Base-by-base conservation (phyloP, 345 rosid genomes). In the Balakata baccata region DNA sequence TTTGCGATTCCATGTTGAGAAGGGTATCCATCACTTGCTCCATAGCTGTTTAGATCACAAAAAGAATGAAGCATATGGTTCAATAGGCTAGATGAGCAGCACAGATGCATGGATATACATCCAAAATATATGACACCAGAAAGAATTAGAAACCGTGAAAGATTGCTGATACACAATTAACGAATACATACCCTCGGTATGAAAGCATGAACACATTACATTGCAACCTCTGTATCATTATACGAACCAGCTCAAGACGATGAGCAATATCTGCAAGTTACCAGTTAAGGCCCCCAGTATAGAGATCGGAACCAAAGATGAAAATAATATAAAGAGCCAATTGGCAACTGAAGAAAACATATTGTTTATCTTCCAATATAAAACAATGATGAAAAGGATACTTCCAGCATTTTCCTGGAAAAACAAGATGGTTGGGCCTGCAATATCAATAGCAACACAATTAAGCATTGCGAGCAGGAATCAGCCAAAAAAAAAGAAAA, bases 371-470 rank as follows among this genome's bases (percentile, higher is more conserved):
- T 17, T 10, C 46, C 34, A 29, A 37, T 34, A 20, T 5, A 70
- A n/a, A 47, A 11, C 0, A 16, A 37, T 54, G 9, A 34, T n/a
- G 64, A 29, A 11, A 80, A 95, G 93, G 98, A 95, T 95, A 93
- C 99, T 95, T 82, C 99, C 99, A 5, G 99, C 99, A 85, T 95
- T 95, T 84, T 95, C 99, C 84, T 95, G 98, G 84, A 94, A 95
- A 84, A 92, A 95, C 75, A 95, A 77, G 81, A 95, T 82, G 25
- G 99, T 95, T 63, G 99, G 99, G 81, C 99, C 99, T 95, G 98
- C 81, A 92, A 64, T 29, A 76, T n/a, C 54, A 77, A 72, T 68
- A 74, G 25, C 51, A 6, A 17, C 0, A n/a, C 34, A 29, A 50
- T 29, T 64, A 64, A 73, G 67, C 38, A 50, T 72, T 66, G 43